Percentiles rank a stretch among this genome's conserved stretches.
These are phyloP conservation scores for Cryptococcus sp. DNA, from an alignment of 1,284 basidiomycete species.

Conservation along the genomic window DNA sequence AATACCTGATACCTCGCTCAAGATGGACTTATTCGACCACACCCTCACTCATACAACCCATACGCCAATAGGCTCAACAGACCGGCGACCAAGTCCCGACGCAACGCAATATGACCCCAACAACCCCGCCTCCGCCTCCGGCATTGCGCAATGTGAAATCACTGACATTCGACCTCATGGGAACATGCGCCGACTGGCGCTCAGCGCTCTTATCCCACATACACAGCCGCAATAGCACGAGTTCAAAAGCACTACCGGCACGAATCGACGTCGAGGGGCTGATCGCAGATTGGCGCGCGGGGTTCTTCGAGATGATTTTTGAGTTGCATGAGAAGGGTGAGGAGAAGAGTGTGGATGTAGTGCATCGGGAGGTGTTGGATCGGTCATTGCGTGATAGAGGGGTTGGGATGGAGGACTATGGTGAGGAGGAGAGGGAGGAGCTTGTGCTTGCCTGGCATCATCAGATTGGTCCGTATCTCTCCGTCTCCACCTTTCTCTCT, in stretches of 20 bases:
- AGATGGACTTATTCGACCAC: too few relatives aligned
- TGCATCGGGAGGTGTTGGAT: constrained; percentile 16
- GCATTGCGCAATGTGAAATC: constrained; percentile 6
- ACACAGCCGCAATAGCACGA: neutral
- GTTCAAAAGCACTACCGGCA: neutral
- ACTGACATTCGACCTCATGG: constrained; percentile 23
- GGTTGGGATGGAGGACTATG: constrained; percentile 1
- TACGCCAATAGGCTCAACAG: too few relatives aligned
- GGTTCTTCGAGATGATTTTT: constrained; percentile 18
- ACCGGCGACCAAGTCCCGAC: too few relatives aligned
- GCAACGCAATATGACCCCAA: too few relatives aligned
- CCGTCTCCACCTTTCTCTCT: too few relatives aligned
- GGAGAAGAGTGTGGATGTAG: constrained; percentile 17
- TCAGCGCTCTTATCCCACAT: constrained; percentile 6
- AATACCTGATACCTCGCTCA: too few relatives aligned
- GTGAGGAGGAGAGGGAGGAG: constrained; percentile 1
- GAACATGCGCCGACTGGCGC: constrained; percentile 24
- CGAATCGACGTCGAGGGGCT: neutral
- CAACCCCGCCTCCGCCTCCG: neutral
- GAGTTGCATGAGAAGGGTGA: constrained; percentile 13
- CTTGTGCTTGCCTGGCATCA: constrained; percentile 22
- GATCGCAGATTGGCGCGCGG: constrained; percentile 14
- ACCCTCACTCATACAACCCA: too few relatives aligned
- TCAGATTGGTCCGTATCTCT: constrained; percentile 9
- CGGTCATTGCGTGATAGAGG: constrained; percentile 4